phyloP scores from a whole-genome alignment of 345 rosid species.

The Hevea brasiliensis region DNA sequence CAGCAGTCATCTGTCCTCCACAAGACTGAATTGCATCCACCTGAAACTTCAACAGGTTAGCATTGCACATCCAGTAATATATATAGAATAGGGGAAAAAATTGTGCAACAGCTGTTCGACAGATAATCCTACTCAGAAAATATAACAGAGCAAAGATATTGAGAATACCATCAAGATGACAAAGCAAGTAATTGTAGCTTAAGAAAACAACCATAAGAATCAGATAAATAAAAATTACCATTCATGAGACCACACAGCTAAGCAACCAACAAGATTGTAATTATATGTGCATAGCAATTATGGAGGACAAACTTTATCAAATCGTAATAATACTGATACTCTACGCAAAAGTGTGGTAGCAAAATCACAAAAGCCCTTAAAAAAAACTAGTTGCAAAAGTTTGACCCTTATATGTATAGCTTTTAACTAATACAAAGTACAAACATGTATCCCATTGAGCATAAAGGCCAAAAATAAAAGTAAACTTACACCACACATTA shows the following conservation, averaged over 20 bases:
- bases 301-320: neutral
- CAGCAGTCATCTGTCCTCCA: conserved; percentile 96
- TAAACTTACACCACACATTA: neutral
- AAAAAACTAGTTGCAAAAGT: neutral
- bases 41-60: conserved; percentile 35
- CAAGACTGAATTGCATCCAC: conserved; percentile 80
- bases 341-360: neutral
- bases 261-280: neutral
- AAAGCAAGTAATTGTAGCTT: neutral
- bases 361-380: neutral
- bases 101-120: too few relatives aligned
- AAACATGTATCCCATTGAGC: neutral
- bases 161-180: neutral
- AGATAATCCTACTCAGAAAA: neutral
- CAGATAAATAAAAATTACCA: neutral
- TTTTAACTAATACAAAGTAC: neutral
- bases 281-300: neutral
- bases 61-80: neutral
- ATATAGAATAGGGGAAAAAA: too few relatives aligned
- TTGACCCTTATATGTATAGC: neutral
- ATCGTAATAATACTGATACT: neutral
- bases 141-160: neutral
- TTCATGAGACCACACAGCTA: neutral
- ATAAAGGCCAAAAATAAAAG: neutral
- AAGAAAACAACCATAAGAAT: neutral